phyloP scores from a whole-genome alignment of 495 filamentous ascomycete species.

The Penicillium angulare region DNA sequence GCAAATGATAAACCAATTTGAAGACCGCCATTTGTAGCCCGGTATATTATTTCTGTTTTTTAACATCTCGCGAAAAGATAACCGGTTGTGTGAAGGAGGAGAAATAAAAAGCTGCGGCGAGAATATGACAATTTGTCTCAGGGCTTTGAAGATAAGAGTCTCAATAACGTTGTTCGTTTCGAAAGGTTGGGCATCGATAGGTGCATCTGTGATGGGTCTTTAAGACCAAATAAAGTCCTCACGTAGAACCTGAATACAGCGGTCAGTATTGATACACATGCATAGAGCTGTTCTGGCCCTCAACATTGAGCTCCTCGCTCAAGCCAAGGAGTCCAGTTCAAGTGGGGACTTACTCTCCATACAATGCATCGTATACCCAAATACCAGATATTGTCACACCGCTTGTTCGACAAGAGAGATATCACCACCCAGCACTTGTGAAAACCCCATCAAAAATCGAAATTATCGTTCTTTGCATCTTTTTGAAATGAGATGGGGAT shows the following conservation, averaged over 20 bases:
- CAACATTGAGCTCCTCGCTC: too few species aligned
- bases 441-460: too few species aligned
- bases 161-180: too few species aligned
- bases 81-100: too few species aligned
- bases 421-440: background rate
- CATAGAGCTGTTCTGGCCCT: background rate
- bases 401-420: background rate
- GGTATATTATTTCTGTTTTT: background rate
- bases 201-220: background rate
- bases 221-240: background rate
- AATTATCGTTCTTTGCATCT: too few species aligned
- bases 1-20: conserved; percentile 4
- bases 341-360: background rate
- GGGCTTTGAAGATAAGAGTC: too few species aligned
- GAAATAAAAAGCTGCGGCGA: too few species aligned
- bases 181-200: background rate
- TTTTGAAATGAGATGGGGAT: too few species aligned
- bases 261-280: background rate
- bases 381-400: background rate
- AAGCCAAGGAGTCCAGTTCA: background rate
- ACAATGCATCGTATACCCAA: background rate
- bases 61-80: background rate
- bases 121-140: too few species aligned
- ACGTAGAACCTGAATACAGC: background rate
- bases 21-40: conserved; percentile 3